Conservation (phyloP, 2,329 filamentous ascomycete genomes). For the Huntiella omanensis region DNA sequence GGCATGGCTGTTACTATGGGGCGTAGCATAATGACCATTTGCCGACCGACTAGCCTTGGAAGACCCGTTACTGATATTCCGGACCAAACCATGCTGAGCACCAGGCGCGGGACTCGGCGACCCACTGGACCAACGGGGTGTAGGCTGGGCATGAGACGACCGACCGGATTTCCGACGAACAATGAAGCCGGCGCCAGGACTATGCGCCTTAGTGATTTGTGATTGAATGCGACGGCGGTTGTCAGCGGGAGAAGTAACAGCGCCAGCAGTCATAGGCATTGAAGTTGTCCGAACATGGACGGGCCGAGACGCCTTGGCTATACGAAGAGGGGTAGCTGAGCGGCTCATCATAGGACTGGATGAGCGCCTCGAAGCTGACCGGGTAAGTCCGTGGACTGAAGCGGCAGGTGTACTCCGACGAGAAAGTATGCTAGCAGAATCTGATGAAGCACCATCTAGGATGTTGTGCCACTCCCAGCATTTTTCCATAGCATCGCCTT, state of each 20-base stretch:
- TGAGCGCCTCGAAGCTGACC: conserved; percentile 19
- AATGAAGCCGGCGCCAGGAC: neutral
- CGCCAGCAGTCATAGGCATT: conserved; percentile 23
- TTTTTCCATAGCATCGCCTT: conserved; percentile 42
- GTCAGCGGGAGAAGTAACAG: neutral
- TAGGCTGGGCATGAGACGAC: conserved; percentile 36
- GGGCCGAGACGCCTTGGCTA: conserved; percentile 27
- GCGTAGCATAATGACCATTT: conserved; percentile 58
- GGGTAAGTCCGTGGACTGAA: neutral
- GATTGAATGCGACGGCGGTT: conserved; percentile 5
- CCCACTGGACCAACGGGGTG: conserved; percentile 34
- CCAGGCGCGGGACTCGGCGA: conserved; percentile 26
- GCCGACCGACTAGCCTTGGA: conserved; percentile 24
- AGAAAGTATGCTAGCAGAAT: neutral
- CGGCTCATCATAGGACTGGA: conserved; percentile 20
- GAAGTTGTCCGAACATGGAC: conserved; percentile 31
- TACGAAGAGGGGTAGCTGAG: conserved; percentile 23
- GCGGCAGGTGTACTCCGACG: neutral
- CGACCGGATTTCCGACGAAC: conserved; percentile 27
- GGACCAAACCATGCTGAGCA: conserved; percentile 13
- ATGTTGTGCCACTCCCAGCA: conserved; percentile 50
- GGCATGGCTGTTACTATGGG: conserved; percentile 43
- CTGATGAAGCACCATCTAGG: conserved; percentile 34
- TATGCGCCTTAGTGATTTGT: conserved; percentile 1
- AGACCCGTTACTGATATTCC: conserved; percentile 7